Evolutionary conservation across 305 asterid species (phyloP).

Genomic region (Fraxinus albicans): DNA sequence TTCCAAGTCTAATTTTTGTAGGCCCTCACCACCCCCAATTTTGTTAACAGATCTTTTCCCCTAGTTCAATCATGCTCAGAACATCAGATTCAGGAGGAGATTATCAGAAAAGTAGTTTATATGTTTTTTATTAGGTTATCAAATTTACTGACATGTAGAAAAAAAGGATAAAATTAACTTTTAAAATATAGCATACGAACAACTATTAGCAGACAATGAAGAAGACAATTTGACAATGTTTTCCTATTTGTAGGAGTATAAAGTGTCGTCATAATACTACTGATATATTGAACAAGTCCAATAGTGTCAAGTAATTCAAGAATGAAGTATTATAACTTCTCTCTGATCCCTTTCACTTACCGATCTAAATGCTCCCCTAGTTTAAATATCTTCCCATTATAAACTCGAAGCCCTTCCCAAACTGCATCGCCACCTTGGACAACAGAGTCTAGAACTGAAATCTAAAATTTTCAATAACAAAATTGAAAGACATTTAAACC

Average conservation of each 20-base stretch:
- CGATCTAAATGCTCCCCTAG: slow-evolving; percentile 96
- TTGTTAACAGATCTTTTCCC: background rate
- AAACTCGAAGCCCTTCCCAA: slow-evolving; percentile 97
- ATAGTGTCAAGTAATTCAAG: background rate
- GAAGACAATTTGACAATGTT: background rate
- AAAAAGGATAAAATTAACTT: background rate
- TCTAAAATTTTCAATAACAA: slow-evolving; percentile 43
- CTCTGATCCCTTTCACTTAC: slow-evolving; percentile 34
- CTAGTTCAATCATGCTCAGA: background rate
- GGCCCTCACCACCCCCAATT: background rate
- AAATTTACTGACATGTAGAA: background rate
- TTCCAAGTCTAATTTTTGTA: background rate
- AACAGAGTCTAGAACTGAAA: slow-evolving; percentile 89
- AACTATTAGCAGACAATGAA: background rate
- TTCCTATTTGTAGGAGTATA: background rate
- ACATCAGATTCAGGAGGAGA: background rate
- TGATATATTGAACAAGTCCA: background rate
- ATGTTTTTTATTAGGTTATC: background rate
- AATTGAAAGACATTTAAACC: slow-evolving; percentile 9
- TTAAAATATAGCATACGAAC: background rate
- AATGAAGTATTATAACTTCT: background rate
- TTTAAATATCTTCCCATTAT: slow-evolving; percentile 79
- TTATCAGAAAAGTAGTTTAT: background rate
- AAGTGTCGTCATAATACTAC: background rate
- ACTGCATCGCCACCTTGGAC: slow-evolving; percentile 99